Percentiles rank a stretch among this genome's conserved stretches.
phyloP scores from a whole-genome alignment of 2,329 filamentous ascomycete species.

The Pseudocercospora fijiensis region DNA sequence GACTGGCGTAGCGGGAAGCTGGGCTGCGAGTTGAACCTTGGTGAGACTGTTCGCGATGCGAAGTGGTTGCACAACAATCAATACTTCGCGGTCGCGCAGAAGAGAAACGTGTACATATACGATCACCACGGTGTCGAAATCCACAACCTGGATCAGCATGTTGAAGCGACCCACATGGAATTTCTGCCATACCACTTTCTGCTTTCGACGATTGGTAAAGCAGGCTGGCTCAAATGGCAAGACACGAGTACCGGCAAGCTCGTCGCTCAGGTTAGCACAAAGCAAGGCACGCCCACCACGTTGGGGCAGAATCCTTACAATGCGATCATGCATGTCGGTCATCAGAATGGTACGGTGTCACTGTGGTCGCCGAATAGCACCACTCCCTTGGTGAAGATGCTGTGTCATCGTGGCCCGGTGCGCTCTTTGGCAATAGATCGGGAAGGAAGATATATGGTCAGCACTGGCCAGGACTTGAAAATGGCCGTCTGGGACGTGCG shows the following conservation, averaged over 20 bases:
- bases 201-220: slow-evolving; percentile 77
- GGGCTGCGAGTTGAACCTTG: slow-evolving; percentile 85
- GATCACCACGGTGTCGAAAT: slow-evolving; percentile 87
- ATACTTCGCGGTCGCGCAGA: slow-evolving; percentile 91
- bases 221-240: slow-evolving; percentile 87
- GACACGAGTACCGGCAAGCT: slow-evolving; percentile 91
- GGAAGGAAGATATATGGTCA: slow-evolving; percentile 93
- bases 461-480: slow-evolving; percentile 81
- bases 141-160: slow-evolving; percentile 85
- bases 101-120: slow-evolving; percentile 96
- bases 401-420: slow-evolving; percentile 87
- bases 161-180: slow-evolving; percentile 89
- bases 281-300: slow-evolving; percentile 77
- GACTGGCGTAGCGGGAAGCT: slow-evolving; percentile 93
- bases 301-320: slow-evolving; percentile 89
- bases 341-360: slow-evolving; percentile 92
- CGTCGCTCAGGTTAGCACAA: slow-evolving; percentile 80
- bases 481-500: slow-evolving; percentile 97
- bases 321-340: slow-evolving; percentile 85
- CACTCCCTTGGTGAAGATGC: slow-evolving; percentile 83
- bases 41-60: slow-evolving; percentile 85
- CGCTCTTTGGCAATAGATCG: slow-evolving; percentile 81
- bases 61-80: slow-evolving; percentile 95
- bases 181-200: slow-evolving; percentile 97
- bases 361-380: slow-evolving; percentile 92